phyloP scores from a whole-genome alignment of 2,329 filamentous ascomycete species.

The Colletotrichum musicola region DNA sequence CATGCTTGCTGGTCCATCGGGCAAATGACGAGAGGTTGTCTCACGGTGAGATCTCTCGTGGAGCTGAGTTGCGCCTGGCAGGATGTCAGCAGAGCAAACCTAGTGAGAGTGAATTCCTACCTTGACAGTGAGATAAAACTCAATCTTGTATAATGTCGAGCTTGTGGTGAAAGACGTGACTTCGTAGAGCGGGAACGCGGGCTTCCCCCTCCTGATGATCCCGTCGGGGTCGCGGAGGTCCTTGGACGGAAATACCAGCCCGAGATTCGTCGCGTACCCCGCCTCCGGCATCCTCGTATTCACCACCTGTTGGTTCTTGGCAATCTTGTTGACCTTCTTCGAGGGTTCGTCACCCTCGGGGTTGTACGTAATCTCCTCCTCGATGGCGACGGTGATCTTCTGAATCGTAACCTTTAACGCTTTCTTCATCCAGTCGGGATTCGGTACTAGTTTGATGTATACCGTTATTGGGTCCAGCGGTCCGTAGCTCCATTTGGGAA shows the following conservation, averaged over 20 bases:
- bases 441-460: slow-evolving; percentile 93
- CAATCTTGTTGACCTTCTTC: slow-evolving; percentile 87
- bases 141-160: slow-evolving; percentile 96
- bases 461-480: slow-evolving; percentile 95
- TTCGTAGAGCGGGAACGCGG: slow-evolving; percentile 89
- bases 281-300: slow-evolving; percentile 89
- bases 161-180: slow-evolving; percentile 94
- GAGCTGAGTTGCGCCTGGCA: slow-evolving; percentile 86
- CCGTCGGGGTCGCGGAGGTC: slow-evolving; percentile 90
- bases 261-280: slow-evolving; percentile 93
- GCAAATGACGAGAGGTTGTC: slow-evolving; percentile 95
- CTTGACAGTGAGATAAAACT: slow-evolving; percentile 96
- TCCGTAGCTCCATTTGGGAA: slow-evolving; percentile 96
- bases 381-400: slow-evolving; percentile 92
- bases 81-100: slow-evolving; percentile 26
- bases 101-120: slow-evolving; percentile 60
- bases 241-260: slow-evolving; percentile 89
- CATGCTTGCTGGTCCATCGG: slow-evolving; percentile 95
- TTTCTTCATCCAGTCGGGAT: slow-evolving; percentile 91
- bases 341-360: slow-evolving; percentile 96
- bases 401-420: slow-evolving; percentile 93
- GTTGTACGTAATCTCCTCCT: slow-evolving; percentile 99
- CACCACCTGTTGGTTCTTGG: slow-evolving; percentile 85
- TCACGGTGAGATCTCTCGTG: slow-evolving; percentile 87
- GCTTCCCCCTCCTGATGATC: slow-evolving; percentile 85